These are phyloP conservation scores for Xerocomus alliaceus DNA, from an alignment of 1,284 basidiomycete species.

Conservation along the genomic window DNA sequence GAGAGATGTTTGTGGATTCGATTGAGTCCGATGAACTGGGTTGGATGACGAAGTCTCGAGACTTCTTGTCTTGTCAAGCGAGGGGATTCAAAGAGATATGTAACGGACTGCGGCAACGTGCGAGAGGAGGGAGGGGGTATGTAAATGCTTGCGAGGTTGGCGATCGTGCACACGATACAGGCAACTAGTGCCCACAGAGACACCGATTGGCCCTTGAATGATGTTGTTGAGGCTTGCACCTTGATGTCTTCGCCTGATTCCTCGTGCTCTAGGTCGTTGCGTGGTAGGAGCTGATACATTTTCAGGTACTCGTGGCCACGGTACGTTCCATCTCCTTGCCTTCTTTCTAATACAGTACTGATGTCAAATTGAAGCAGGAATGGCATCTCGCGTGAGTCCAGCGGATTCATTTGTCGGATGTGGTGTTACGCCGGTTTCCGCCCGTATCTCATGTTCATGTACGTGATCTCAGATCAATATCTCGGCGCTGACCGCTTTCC, in stretches of 20 bases:
- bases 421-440: too few relatives aligned
- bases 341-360: not conserved
- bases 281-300: conserved; percentile 15
- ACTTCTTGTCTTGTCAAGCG: conserved; percentile 9
- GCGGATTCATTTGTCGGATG: too few relatives aligned
- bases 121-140: conserved; percentile 4
- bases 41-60: conserved; percentile 9
- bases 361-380: too few relatives aligned
- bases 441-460: too few relatives aligned
- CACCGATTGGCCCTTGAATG: not conserved
- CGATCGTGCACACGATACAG: conserved; percentile 11
- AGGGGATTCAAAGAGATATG: conserved; percentile 10
- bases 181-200: conserved; percentile 2
- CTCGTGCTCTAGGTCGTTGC: conserved; percentile 4
- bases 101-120: conserved; percentile 1
- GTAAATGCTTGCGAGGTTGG: conserved; percentile 11
- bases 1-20: conserved; percentile 10
- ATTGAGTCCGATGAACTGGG: conserved; percentile 12
- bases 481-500: too few relatives aligned
- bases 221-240: not conserved
- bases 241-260: not conserved
- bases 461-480: too few relatives aligned
- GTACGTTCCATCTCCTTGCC: not conserved
- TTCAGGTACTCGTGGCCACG: not conserved
- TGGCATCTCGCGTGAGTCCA: too few relatives aligned